phyloP scores from a whole-genome alignment of 768 basidiomycete genomes.

The Suillus sp. region DNA sequence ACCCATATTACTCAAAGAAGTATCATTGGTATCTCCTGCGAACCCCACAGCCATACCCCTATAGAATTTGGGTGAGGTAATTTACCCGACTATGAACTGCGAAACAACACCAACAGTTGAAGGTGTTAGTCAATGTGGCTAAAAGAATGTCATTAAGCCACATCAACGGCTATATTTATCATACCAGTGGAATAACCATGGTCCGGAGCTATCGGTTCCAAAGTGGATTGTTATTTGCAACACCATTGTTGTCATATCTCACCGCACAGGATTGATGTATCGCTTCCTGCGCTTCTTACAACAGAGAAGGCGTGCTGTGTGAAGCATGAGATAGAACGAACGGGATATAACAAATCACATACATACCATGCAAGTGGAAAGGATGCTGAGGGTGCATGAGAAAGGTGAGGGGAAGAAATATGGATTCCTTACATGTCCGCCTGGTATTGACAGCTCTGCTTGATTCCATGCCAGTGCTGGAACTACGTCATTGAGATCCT shows the following conservation, averaged over 20 bases:
- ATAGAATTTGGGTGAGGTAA: conserved; percentile 37
- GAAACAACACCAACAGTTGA: conserved; percentile 24
- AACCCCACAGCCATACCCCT: conserved; percentile 44
- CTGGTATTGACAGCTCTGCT: conserved; percentile 22
- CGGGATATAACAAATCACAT: conserved; percentile 5
- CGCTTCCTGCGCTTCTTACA: conserved; percentile 41
- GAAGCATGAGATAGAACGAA: not conserved
- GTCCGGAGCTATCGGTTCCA: conserved; percentile 66
- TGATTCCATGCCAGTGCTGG: no score
- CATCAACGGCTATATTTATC: not conserved
- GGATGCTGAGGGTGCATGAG: conserved; percentile 16
- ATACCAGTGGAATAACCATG: conserved; percentile 50
- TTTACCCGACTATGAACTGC: not conserved
- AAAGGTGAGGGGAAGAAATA: not conserved
- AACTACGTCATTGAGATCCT: no score
- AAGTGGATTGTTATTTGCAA: conserved; percentile 55
- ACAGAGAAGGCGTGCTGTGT: conserved; percentile 43
- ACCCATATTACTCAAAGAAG: conserved; percentile 22
- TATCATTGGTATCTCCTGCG: conserved; percentile 34
- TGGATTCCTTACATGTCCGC: conserved; percentile 27
- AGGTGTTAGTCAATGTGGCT: conserved; percentile 44
- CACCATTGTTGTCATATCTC: conserved; percentile 48
- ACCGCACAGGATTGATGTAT: conserved; percentile 47
- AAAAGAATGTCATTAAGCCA: not conserved
- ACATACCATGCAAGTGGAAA: conserved; percentile 24